These are phyloP conservation scores for Pleurotus sapidus DNA, from an alignment of 768 basidiomycete species.

Conservation along the genomic window DNA sequence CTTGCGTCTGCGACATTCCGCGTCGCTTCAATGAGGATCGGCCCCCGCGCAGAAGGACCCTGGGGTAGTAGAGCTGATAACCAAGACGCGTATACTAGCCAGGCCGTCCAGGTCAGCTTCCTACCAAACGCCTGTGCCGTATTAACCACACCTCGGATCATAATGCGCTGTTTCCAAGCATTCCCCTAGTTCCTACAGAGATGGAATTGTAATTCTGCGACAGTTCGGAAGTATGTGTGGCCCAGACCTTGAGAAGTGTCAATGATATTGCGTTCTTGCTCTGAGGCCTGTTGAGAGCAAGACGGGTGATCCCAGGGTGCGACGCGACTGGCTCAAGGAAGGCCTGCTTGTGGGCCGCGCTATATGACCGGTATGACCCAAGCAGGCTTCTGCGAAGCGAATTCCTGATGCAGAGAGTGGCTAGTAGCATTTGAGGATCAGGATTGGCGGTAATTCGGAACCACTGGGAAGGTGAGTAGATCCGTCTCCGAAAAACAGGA, in stretches of 20 bases:
- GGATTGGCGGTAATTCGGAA: background rate
- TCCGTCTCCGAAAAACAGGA: too few relatives aligned
- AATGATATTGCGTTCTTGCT: conserved; percentile 88
- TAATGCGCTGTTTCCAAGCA: conserved; percentile 65
- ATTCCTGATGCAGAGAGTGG: background rate
- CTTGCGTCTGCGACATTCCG: conserved; percentile 74
- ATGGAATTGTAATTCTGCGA: too few relatives aligned
- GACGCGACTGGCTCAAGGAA: conserved; percentile 51
- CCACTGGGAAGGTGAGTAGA: too few relatives aligned
- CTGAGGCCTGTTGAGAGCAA: conserved; percentile 79
- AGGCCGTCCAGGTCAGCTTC: conserved; percentile 6
- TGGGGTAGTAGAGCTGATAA: conserved; percentile 76
- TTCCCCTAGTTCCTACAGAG: conserved; percentile 62
- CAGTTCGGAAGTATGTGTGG: too few relatives aligned
- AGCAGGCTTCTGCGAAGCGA: background rate
- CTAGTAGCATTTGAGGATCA: background rate
- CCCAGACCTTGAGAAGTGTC: conserved; percentile 58
- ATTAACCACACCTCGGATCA: conserved; percentile 47
- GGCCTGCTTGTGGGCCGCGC: conserved; percentile 23
- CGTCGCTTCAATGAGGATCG: conserved; percentile 85
- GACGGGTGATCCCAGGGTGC: conserved; percentile 64
- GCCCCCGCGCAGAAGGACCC: conserved; percentile 91
- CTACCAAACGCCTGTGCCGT: background rate
- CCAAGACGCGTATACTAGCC: conserved; percentile 69
- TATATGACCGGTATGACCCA: background rate